Conservation (phyloP, 1,284 basidiomycete genomes). For the Baeospora myosura region DNA sequence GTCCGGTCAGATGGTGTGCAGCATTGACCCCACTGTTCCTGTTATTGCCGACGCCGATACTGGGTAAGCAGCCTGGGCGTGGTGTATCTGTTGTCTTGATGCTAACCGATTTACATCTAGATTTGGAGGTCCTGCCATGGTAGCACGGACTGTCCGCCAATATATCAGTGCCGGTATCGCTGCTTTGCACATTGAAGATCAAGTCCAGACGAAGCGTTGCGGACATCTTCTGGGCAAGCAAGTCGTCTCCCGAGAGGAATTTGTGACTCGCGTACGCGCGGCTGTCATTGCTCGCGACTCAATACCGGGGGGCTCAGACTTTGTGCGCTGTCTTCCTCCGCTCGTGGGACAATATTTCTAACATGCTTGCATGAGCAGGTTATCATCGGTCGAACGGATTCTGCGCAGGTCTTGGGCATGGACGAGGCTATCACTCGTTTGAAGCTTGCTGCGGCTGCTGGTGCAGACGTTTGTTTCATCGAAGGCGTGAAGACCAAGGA, state of each 20-base stretch:
- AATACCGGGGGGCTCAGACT: slow-evolving; percentile 67
- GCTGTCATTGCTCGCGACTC: slow-evolving; percentile 67
- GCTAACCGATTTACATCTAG: slow-evolving; percentile 22
- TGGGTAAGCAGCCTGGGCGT: slow-evolving; percentile 45
- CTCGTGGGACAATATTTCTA: background rate
- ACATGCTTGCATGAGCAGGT: slow-evolving; percentile 34
- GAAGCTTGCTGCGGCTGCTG: slow-evolving; percentile 64
- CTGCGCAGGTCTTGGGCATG: slow-evolving; percentile 73
- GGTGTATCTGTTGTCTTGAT: background rate
- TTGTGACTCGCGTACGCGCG: slow-evolving; percentile 68
- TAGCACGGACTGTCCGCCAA: slow-evolving; percentile 68
- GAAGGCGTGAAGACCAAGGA: slow-evolving; percentile 72
- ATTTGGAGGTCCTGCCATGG: slow-evolving; percentile 72
- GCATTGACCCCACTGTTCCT: slow-evolving; percentile 53
- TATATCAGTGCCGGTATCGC: slow-evolving; percentile 71
- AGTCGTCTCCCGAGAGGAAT: slow-evolving; percentile 67
- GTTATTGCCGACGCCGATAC: slow-evolving; percentile 82
- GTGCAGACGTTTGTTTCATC: slow-evolving; percentile 81
- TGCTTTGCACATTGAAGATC: slow-evolving; percentile 76
- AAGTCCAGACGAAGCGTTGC: slow-evolving; percentile 78
- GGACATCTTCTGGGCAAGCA: slow-evolving; percentile 78
- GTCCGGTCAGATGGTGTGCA: slow-evolving; percentile 59
- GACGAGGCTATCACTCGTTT: slow-evolving; percentile 70
- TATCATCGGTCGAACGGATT: slow-evolving; percentile 79
- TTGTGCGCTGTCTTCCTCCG: slow-evolving; percentile 29